Conservation (phyloP, 208 protist genomes). For the Crithidia bombi region DNA sequence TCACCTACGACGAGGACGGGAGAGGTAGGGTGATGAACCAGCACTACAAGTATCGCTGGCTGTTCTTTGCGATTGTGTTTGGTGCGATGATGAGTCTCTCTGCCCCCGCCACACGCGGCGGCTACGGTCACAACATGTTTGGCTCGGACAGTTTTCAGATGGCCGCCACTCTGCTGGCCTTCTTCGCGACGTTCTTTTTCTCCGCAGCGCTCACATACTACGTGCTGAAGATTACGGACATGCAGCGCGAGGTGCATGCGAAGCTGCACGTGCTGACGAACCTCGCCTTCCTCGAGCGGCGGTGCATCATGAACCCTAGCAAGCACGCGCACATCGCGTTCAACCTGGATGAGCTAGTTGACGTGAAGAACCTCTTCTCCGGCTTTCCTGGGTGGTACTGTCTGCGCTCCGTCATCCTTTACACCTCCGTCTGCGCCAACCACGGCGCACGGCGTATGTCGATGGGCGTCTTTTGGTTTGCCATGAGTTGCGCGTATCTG, state of each 20-base stretch:
- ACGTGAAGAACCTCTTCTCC: slow-evolving; percentile 53
- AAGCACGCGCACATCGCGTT: slow-evolving; percentile 49
- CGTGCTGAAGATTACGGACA: slow-evolving; percentile 78
- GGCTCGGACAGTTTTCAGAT: slow-evolving; percentile 40
- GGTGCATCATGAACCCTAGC: slow-evolving; percentile 71
- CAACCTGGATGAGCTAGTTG: slow-evolving; percentile 59
- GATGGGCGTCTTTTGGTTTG: slow-evolving; percentile 69
- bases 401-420: slow-evolving; percentile 74
- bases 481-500: slow-evolving; percentile 44
- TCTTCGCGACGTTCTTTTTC: slow-evolving; percentile 68
- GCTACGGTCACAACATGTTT: slow-evolving; percentile 56
- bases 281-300: slow-evolving; percentile 66
- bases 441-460: slow-evolving; percentile 54
- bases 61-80: slow-evolving; percentile 41
- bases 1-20: slow-evolving; percentile 80
- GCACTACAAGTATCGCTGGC: slow-evolving; percentile 76
- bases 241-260: slow-evolving; percentile 72
- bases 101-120: slow-evolving; percentile 59
- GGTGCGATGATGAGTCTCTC: slow-evolving; percentile 62
- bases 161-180: slow-evolving; percentile 46
- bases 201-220: slow-evolving; percentile 51
- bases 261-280: slow-evolving; percentile 75
- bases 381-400: slow-evolving; percentile 82
- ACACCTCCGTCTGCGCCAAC: slow-evolving; percentile 72
- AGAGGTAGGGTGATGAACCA: slow-evolving; percentile 64